phyloP scores from a whole-genome alignment of 2,329 filamentous ascomycete species.

The Alternaria longipes region DNA sequence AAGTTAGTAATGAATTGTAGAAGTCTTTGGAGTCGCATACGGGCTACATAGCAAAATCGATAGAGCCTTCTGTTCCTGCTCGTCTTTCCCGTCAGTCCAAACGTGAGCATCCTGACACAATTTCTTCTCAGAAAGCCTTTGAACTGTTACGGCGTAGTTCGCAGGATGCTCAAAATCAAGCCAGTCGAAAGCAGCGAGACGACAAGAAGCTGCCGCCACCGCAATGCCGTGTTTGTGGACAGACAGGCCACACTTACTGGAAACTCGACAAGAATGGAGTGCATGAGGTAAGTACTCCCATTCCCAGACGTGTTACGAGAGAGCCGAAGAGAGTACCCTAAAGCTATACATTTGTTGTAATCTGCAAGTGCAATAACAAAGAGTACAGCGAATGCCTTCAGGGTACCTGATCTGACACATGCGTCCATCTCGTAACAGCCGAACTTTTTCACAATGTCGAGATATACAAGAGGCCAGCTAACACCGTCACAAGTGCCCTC shows the following conservation, averaged over 20 bases:
- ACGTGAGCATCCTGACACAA: background rate
- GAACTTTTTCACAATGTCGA: background rate
- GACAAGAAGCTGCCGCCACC: background rate
- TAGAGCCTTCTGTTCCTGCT: background rate
- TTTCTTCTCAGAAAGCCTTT: background rate
- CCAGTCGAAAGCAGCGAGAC: background rate
- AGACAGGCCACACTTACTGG: background rate
- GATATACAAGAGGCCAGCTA: background rate
- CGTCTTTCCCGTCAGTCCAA: background rate
- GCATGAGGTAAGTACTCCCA: background rate
- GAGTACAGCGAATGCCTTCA: background rate
- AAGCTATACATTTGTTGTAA: background rate
- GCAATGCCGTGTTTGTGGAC: background rate
- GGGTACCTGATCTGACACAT: background rate
- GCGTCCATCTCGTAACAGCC: background rate
- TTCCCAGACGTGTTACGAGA: background rate
- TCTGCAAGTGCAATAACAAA: too few species aligned
- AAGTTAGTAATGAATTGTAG: slow-evolving; percentile 11
- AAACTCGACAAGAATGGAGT: background rate
- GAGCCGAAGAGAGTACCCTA: background rate
- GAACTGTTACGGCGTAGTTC: background rate
- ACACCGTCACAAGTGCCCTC: slow-evolving; percentile 2
- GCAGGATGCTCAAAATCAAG: background rate
- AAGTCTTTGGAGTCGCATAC: background rate
- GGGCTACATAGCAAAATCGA: background rate